phyloP scores from a whole-genome alignment of 139 green algal genomes.

The Zygnema circumcarinatum region DNA sequence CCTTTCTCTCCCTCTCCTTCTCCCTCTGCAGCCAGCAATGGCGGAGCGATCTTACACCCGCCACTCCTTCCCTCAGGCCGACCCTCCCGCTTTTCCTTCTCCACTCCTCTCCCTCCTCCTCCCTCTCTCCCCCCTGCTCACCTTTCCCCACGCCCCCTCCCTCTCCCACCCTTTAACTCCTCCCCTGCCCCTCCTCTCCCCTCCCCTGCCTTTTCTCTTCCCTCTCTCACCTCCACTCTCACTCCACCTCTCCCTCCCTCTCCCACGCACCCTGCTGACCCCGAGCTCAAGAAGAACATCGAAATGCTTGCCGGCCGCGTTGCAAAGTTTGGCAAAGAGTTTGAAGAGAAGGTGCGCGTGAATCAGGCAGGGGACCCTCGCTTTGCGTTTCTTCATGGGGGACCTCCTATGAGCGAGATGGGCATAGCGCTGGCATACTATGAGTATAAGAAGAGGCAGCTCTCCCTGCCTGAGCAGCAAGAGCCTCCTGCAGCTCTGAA shows the following conservation, averaged over 20 bases:
- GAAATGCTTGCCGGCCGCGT: conserved; percentile 82
- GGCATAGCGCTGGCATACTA: neutral
- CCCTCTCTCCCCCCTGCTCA: neutral
- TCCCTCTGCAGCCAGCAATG: neutral
- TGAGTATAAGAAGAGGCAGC: conserved; percentile 31
- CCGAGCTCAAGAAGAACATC: conserved; percentile 21
- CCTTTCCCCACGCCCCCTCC: neutral
- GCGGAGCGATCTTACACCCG: no score
- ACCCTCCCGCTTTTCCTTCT: neutral
- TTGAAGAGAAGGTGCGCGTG: conserved; percentile 77
- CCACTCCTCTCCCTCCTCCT: neutral
- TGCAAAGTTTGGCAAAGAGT: conserved; percentile 74
- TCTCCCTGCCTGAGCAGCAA: neutral
- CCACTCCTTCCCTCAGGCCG: neutral
- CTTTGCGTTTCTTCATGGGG: conserved; percentile 72
- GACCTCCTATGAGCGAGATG: neutral
- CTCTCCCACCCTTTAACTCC: neutral
- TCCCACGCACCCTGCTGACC: conserved; percentile 9
- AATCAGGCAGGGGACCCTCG: conserved; percentile 60
- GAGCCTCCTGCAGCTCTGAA: neutral
- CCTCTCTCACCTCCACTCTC: no score
- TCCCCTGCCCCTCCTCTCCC: neutral
- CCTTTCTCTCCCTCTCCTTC: neutral
- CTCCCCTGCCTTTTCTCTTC: neutral
- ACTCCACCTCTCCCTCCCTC: neutral